Base-by-base conservation (phyloP, 1,139 yeast species). In the Zhuliangozyma blackwelliae region DNA sequence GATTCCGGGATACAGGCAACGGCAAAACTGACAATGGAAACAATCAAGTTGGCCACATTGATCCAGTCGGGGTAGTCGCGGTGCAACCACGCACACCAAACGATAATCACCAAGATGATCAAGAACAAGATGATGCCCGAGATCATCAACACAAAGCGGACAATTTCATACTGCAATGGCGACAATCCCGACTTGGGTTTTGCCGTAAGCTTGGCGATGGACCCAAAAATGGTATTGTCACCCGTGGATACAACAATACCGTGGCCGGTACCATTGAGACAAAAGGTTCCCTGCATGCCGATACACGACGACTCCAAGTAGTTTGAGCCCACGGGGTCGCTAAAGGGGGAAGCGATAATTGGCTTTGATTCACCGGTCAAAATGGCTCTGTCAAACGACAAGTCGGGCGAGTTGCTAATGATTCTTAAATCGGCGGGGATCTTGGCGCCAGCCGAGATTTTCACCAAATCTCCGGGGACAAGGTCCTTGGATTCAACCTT, bases 211-310 rank as follows among this genome's bases (percentile, higher is more conserved):
- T 58, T 59, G 9, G 67, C 63, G 39, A 62, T 61, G 30, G 54
- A 51, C 10, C 68, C 67, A 41, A 62, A 62, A 10, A 59, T 53
- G 7, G 68, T 62, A 4, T 49, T 42, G 36, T 61, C 64, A 35
- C 66, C 68, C 27, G 57, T 61, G 3, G 57, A 43, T 19, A 61
- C 65, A 19, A 59, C 65, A 25, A 62, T 44, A 20, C 67, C 67
- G 35, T 41, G 49, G 19, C 67, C 68, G 10, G 48, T 40, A 7
- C 68, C 67, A 36, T 51, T 49, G 27, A 59, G 48, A 52, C 60
- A 41, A 37, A 61, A 61, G 1, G 79, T 70, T 21, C 79, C 79
- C 52, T 71, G 77, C 64, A 62, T 58, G 4, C 64, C 67, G 35
- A 62, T 61, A 47, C 70, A 63, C 26, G 52, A 48, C 31, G 71